These are phyloP conservation scores for Castanea sativa DNA, from an alignment of 306 rosid genomes.

Conservation along the genomic window DNA sequence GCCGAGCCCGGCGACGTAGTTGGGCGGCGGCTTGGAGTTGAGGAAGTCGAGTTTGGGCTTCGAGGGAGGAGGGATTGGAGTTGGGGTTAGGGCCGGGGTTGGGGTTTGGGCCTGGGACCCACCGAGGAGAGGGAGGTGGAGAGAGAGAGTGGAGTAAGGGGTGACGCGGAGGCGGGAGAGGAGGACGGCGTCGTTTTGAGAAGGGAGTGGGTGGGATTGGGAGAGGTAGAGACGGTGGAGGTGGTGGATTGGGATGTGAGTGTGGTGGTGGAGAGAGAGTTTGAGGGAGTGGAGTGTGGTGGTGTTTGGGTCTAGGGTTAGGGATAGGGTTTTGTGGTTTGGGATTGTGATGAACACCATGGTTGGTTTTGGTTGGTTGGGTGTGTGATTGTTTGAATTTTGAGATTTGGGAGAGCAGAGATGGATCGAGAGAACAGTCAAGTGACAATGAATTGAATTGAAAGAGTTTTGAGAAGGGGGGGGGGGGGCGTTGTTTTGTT, in stretches of 20 bases:
- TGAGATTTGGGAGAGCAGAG: too few relatives aligned
- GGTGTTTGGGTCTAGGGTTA: slow-evolving; percentile 55
- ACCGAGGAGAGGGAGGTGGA: slow-evolving; percentile 37
- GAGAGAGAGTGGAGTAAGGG: slow-evolving; percentile 41
- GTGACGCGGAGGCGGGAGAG: slow-evolving; percentile 52
- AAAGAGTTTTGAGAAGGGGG: too few relatives aligned
- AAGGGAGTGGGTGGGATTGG: slow-evolving; percentile 39
- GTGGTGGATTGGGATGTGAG: slow-evolving; percentile 41
- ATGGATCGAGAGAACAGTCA: too few relatives aligned
- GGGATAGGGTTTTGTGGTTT: slow-evolving; percentile 45
- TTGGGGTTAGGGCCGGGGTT: slow-evolving; percentile 76
- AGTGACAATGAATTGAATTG: too few relatives aligned
- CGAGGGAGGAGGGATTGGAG: slow-evolving; percentile 43
- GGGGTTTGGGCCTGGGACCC: slow-evolving; percentile 53
- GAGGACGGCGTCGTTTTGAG: slow-evolving; percentile 29
- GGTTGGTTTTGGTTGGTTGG: not conserved
- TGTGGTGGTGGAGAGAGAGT: slow-evolving; percentile 41
- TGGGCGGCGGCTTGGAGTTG: slow-evolving; percentile 78
- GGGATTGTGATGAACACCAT: slow-evolving; percentile 73
- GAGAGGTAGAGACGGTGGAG: slow-evolving; percentile 70
- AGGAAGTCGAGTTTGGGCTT: slow-evolving; percentile 79
- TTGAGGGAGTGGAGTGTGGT: slow-evolving; percentile 57
- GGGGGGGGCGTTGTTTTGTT: too few relatives aligned
- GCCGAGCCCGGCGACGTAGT: slow-evolving; percentile 86
- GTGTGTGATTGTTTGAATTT: too few relatives aligned